Evolutionary conservation across 306 rosid species (phyloP).

Genomic region (Quercus glauca): DNA sequence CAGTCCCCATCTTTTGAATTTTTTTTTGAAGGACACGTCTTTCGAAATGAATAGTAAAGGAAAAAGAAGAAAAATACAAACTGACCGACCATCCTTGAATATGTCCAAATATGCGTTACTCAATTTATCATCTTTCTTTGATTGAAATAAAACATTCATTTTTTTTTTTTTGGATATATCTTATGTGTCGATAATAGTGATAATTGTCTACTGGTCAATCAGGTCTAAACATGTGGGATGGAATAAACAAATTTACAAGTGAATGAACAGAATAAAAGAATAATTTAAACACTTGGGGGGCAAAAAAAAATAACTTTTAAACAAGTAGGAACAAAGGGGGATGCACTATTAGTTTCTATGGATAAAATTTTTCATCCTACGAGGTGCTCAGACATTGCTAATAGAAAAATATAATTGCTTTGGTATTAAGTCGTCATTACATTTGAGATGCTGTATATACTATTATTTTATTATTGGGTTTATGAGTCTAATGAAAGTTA

Average conservation of each 20-base stretch:
- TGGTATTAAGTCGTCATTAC: background rate
- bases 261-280: background rate
- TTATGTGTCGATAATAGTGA: constrained; percentile 10
- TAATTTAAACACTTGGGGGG: no score
- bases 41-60: background rate
- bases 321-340: constrained; percentile 40
- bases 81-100: constrained; percentile 22
- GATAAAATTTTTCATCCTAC: background rate
- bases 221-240: constrained; percentile 42
- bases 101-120: constrained; percentile 36
- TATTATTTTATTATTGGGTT: background rate
- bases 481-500: constrained; percentile 27
- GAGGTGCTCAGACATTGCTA: background rate
- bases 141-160: constrained; percentile 24
- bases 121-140: constrained; percentile 24
- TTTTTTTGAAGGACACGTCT: no score
- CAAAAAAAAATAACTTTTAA: background rate
- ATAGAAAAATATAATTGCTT: constrained; percentile 7
- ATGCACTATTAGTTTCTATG: constrained; percentile 36
- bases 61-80: background rate
- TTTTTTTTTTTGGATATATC: background rate
- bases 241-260: constrained; percentile 25
- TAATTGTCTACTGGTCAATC: constrained; percentile 30
- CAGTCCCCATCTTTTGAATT: no score
- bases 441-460: background rate